Conservation (phyloP, 1,284 basidiomycete genomes). For the Singerocomus rubriflavus region DNA sequence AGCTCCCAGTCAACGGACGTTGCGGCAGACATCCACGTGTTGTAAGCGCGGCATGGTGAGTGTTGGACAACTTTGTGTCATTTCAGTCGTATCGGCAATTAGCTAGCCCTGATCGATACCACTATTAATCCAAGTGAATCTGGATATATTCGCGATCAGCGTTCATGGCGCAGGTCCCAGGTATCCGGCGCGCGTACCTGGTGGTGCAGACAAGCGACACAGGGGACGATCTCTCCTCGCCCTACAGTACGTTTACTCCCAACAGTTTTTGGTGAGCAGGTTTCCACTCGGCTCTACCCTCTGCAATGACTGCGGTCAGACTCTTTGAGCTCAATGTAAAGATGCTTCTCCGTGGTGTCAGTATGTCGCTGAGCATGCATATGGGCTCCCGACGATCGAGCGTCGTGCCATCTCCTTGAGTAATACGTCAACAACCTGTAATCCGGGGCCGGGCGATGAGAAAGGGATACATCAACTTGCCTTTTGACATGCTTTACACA, state of each 20-base stretch:
- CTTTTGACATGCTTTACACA: no score
- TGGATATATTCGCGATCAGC: slow-evolving; percentile 3
- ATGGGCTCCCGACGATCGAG: slow-evolving; percentile 47
- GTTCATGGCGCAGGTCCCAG: slow-evolving; percentile 1
- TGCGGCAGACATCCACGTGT: slow-evolving; percentile 48
- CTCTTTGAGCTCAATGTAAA: no score
- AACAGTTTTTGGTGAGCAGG: no score
- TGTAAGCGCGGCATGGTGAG: slow-evolving; percentile 31
- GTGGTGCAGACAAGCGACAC: background rate
- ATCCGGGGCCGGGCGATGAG: slow-evolving; percentile 41
- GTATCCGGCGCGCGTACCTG: background rate
- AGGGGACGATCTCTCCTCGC: no score
- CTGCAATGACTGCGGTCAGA: no score
- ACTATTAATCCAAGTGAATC: background rate
- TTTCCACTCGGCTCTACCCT: no score
- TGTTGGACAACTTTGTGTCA: background rate
- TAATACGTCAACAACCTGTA: background rate
- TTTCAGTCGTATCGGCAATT: background rate
- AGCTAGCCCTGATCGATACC: background rate
- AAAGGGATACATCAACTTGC: slow-evolving; percentile 29
- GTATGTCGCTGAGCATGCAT: background rate
- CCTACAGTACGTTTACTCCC: no score
- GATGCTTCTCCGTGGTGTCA: background rate
- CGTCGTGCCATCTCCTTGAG: slow-evolving; percentile 48
- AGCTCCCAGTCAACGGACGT: slow-evolving; percentile 51